These are phyloP conservation scores for Saccharomycopsis babjevae DNA, from an alignment of 805 yeast species.

Conservation along the genomic window DNA sequence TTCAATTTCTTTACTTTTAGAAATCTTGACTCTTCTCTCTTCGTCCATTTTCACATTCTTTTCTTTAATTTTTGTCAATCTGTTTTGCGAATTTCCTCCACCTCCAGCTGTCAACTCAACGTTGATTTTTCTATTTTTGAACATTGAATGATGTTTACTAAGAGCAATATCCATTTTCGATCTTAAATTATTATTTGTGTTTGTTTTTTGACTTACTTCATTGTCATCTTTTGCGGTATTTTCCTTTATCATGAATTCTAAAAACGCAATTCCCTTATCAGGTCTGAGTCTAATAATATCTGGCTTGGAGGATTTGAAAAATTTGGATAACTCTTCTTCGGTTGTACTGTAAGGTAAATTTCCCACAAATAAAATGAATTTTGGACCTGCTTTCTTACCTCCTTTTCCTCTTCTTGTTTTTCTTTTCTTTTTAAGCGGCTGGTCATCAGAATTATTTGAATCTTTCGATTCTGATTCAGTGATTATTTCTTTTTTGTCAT, in stretches of 20 bases:
- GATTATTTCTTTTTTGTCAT: constrained; percentile 25
- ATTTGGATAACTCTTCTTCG: constrained; percentile 51
- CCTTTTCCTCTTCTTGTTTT: constrained; percentile 74
- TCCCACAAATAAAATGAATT: constrained; percentile 84
- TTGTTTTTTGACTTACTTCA: constrained; percentile 29
- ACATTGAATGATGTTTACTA: constrained; percentile 64
- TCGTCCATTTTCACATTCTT: constrained; percentile 69
- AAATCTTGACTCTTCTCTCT: constrained; percentile 54
- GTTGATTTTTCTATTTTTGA: constrained; percentile 71
- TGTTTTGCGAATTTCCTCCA: constrained; percentile 74
- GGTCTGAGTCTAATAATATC: constrained; percentile 65
- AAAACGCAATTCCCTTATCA: constrained; percentile 85
- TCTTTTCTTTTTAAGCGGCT: constrained; percentile 47
- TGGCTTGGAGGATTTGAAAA: constrained; percentile 68
- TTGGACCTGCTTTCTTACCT: constrained; percentile 51
- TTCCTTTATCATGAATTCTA: constrained; percentile 45
- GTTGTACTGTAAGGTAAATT: constrained; percentile 70
- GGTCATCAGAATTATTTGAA: constrained; percentile 22
- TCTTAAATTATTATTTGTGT: constrained; percentile 29
- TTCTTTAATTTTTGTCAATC: constrained; percentile 59
- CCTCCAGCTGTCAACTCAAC: constrained; percentile 98
- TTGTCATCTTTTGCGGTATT: constrained; percentile 30
- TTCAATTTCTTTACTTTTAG: constrained; percentile 31
- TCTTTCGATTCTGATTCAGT: constrained; percentile 22
- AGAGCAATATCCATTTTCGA: constrained; percentile 72